Conservation (phyloP, 2,329 filamentous ascomycete genomes). For the Zalaria obscura region DNA sequence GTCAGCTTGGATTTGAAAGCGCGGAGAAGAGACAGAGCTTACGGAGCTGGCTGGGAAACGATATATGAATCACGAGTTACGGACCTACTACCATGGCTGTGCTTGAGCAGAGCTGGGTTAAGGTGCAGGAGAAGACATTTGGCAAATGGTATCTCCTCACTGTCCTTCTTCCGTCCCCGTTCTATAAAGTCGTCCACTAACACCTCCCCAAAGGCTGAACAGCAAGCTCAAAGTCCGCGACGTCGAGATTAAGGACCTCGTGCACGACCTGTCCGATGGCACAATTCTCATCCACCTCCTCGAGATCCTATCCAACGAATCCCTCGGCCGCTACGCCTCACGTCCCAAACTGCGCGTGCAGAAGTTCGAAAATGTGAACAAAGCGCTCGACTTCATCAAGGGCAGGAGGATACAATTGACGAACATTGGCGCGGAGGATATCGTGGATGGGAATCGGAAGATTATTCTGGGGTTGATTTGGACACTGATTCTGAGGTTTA, state of each 20-base stretch:
- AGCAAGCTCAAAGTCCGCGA: slow-evolving; percentile 74
- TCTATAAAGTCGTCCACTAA: neutral
- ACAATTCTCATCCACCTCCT: slow-evolving; percentile 93
- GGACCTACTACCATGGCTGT: slow-evolving; percentile 7
- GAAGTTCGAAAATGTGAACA: slow-evolving; percentile 95
- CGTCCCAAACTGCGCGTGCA: slow-evolving; percentile 94
- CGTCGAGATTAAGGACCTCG: slow-evolving; percentile 73
- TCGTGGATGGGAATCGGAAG: slow-evolving; percentile 94
- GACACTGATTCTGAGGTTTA: slow-evolving; percentile 95
- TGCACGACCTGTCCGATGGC: slow-evolving; percentile 81
- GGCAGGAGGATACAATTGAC: slow-evolving; percentile 87
- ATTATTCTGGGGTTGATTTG: slow-evolving; percentile 96
- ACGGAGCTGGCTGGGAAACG: too few relatives aligned
- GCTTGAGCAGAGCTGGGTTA: slow-evolving; percentile 50
- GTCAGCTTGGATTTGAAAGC: too few relatives aligned
- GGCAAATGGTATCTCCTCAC: slow-evolving; percentile 66
- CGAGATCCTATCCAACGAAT: slow-evolving; percentile 88
- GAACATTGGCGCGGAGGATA: slow-evolving; percentile 95
- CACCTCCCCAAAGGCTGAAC: slow-evolving; percentile 56
- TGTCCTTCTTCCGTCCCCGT: neutral
- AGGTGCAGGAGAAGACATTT: slow-evolving; percentile 96
- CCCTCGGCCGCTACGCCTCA: slow-evolving; percentile 88
- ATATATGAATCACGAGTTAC: too few relatives aligned
- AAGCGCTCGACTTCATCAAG: slow-evolving; percentile 86
- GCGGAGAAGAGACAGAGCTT: too few relatives aligned